These are phyloP conservation scores for Picea abies DNA, from an alignment of 83 land plant genomes.

Conservation along the genomic window DNA sequence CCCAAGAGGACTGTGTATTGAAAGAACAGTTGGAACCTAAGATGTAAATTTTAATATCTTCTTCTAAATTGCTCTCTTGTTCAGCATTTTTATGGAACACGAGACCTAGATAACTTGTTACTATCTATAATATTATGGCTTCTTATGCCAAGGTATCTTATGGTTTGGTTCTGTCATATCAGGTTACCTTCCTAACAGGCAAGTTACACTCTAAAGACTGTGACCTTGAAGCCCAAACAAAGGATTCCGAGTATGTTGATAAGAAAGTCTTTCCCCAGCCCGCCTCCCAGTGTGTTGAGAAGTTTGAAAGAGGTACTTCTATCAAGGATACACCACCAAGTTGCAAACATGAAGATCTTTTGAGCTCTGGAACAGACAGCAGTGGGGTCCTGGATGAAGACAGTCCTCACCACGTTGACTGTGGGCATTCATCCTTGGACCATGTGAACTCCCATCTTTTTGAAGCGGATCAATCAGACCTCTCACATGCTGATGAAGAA, in stretches of 20 bases:
- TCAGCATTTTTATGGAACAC: neutral
- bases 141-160: neutral
- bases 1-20: neutral
- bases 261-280: neutral
- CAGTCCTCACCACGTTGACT: constrained; percentile 11
- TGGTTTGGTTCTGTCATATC: neutral
- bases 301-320: neutral
- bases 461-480: constrained; percentile 13
- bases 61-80: neutral
- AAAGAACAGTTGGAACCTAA: neutral
- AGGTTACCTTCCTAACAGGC: constrained; percentile 6
- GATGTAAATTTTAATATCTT: neutral
- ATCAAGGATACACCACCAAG: neutral
- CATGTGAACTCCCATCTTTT: neutral
- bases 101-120: neutral
- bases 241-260: constrained; percentile 1
- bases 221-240: neutral
- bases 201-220: constrained; percentile 11
- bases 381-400: constrained; percentile 18
- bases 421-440: neutral
- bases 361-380: constrained; percentile 11
- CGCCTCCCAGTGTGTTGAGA: neutral
- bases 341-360: constrained; percentile 12
- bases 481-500: constrained; percentile 6
- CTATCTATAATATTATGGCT: neutral